Base-by-base conservation (phyloP, 305 asterid species). In the Fraxinus angustifolia region DNA sequence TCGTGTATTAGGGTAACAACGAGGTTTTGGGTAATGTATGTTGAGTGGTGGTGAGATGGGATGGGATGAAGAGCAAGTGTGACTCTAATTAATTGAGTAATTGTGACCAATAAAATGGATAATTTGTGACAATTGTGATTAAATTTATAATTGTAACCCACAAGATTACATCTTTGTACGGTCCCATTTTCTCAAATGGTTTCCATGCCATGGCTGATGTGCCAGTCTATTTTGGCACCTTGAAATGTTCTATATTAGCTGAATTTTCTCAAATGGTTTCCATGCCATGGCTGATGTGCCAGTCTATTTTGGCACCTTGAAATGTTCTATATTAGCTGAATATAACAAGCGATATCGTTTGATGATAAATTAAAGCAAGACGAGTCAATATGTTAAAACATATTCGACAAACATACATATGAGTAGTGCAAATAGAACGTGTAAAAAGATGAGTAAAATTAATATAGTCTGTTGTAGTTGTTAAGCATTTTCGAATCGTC, bases 151-250 rank as follows among this genome's bases (percentile, higher is more conserved):
- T 36, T 36, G 40, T 35, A 0, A 35, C 8, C 40, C 1, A 4
- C 7, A 35, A 35, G 7, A 31, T 31, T 31, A 31, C 0, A 48
- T 42, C 19, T 19, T 71, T 6, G 33, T 19, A 28, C 42, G 17
- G 56, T 73, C 6, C 40, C 53, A 33, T 28, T 73, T n/a, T 17
- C 30, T 14, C 56, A 79, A 75, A 77, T 88, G 91, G 84, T 35
- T 85, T 76, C 89, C 82, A 84, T 68, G 88, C 85, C 93, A 87
- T 84, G 83, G 87, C 76, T 87, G 87, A 87, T 86, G 82, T 6
- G 31, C 31, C 30, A 21, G 71, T 60, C 70, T 21, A 60, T 33
- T 35, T 19, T 71, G 82, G 21, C 83, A 36, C 42, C 77, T 21
- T 75, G 78, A 60, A 8, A 60, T 21, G 8, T 28, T 17, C 36